Base-by-base conservation (phyloP, 2,329 filamentous ascomycete genomes). In the Monilinia polystroma region DNA sequence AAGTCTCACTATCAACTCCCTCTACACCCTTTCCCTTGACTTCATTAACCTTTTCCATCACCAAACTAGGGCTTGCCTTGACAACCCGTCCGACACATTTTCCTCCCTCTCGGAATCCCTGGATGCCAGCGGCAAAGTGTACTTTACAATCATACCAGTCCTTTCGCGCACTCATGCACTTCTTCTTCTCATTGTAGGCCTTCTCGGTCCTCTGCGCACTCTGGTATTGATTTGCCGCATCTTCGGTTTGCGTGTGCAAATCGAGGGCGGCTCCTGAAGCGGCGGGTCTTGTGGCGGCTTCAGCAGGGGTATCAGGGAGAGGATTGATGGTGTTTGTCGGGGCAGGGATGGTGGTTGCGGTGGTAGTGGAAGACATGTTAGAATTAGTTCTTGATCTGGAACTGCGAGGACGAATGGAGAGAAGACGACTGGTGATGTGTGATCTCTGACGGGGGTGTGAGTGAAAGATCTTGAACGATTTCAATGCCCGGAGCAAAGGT, bases 401-500 rank as follows among this genome's bases (percentile, higher is more conserved):
- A 38, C 45, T 60, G 29, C 58, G 45, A 3, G 41, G 32, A 12
- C n/a, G 52, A 10, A 47, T 57, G 29, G 43, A 64, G 8, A 26
- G 63, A 29, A 64, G 63, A 58, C 54, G 58, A 60, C 29, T 16
- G 58, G 53, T 58, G 18, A 65, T 65, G 23, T 65, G 18, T 20
- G 53, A 43, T 38, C 63, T 56, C 29, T 65, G 63, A 59, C 53
- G 63, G 53, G 53, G 53, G 43, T 38, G 26, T 65, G 63, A 65
- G 53, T 59, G 63, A 65, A 65, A 58, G 38, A 59, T 58, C 12
- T 32, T 65, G 63, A 65, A 65, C 10, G 54, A 65, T 58, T 54
- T 54, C 12, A 16, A 11, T 11, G 35, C 63, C 41, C 53, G 35
- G n/a, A 58, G n/a, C n/a, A 8, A 23, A 5, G 32, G 29, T 26